Evolutionary conservation across 176 grass and related monocot genomes (phyloP).

Genomic region (Tillandsia leiboldiana): DNA sequence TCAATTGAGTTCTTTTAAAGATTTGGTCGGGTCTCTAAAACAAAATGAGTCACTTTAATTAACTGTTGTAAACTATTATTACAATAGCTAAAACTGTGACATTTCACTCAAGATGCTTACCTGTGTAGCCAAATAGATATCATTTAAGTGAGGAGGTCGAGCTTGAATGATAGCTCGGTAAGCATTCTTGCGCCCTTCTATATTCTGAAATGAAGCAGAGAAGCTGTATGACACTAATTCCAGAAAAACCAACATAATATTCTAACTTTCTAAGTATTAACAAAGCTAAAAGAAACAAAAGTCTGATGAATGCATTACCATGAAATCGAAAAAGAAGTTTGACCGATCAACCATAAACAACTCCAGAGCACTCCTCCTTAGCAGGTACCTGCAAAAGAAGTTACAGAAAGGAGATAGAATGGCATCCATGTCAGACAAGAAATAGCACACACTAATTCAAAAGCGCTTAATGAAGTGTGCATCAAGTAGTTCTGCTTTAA

Average conservation of each 20-base stretch:
- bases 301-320: slow-evolving; percentile 41
- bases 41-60: slow-evolving; percentile 24
- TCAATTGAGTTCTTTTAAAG: slow-evolving; percentile 95
- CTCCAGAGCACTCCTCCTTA: slow-evolving; percentile 95
- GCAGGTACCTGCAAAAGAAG: slow-evolving; percentile 60
- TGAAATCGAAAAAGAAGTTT: slow-evolving; percentile 97
- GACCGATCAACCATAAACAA: slow-evolving; percentile 98
- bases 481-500: no score
- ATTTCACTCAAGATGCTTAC: slow-evolving; percentile 25
- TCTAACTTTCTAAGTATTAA: background rate
- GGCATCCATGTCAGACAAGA: slow-evolving; percentile 1
- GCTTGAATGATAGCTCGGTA: slow-evolving; percentile 87
- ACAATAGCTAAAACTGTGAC: background rate
- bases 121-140: slow-evolving; percentile 96
- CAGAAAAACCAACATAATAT: slow-evolving; percentile 8
- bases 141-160: slow-evolving; percentile 81
- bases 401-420: slow-evolving; percentile 15
- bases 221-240: slow-evolving; percentile 19
- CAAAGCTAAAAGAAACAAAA: background rate
- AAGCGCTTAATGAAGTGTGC: slow-evolving; percentile 6
- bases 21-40: slow-evolving; percentile 97
- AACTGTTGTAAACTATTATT: slow-evolving; percentile 7
- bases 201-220: slow-evolving; percentile 44
- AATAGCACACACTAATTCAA: slow-evolving; percentile 18
- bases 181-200: slow-evolving; percentile 86